Conservation (phyloP, 306 rosid genomes). For the Acacia confusa region DNA sequence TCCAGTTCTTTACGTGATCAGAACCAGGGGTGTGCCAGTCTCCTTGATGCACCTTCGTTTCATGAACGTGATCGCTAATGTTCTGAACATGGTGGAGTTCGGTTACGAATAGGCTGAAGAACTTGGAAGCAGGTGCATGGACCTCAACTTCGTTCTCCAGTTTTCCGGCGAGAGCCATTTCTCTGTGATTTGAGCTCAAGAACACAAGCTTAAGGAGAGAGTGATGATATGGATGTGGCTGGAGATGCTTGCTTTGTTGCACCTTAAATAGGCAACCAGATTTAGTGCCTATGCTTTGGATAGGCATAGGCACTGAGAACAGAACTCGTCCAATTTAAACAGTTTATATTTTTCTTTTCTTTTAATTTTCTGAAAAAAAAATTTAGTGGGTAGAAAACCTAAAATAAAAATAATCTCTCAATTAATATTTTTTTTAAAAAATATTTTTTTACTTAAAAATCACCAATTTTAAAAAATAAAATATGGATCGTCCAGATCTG, state of each 20-base stretch:
- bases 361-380: too few species aligned
- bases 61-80: constrained; percentile 16
- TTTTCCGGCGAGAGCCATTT: constrained; percentile 35
- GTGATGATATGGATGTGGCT: background rate
- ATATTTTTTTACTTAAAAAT: too few species aligned
- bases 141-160: constrained; percentile 23
- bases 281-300: too few species aligned
- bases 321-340: too few species aligned
- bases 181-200: background rate
- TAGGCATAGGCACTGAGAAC: too few species aligned
- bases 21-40: constrained; percentile 44
- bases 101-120: constrained; percentile 17
- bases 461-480: too few species aligned
- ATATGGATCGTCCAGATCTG: too few species aligned
- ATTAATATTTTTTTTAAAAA: too few species aligned
- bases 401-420: too few species aligned
- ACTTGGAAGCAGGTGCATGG: constrained; percentile 23
- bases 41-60: constrained; percentile 43
- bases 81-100: constrained; percentile 29
- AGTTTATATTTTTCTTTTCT: too few species aligned
- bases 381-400: too few species aligned
- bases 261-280: too few species aligned
- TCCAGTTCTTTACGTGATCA: constrained; percentile 38
- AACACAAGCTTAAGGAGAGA: background rate
- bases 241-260: background rate